Conservation (phyloP, 331 rosid genomes). For the Pyracantha coccinea region DNA sequence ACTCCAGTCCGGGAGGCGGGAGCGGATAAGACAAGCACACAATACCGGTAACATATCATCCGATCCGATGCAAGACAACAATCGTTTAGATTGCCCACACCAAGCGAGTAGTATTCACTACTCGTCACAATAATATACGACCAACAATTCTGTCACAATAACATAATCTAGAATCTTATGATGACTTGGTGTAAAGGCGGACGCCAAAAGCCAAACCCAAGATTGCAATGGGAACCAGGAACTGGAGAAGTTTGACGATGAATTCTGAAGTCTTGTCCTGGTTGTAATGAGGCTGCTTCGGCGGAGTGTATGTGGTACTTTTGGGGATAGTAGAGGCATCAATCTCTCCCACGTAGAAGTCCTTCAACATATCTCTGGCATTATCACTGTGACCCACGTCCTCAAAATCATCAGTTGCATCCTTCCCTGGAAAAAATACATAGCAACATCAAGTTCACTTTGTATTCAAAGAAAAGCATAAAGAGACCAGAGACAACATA, state of each 20-base stretch:
- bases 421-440: slow-evolving; percentile 30
- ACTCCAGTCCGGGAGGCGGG: no score
- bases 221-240: slow-evolving; percentile 52
- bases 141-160: background rate
- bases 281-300: slow-evolving; percentile 50
- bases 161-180: slow-evolving; percentile 15
- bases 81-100: background rate
- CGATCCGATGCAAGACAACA: background rate
- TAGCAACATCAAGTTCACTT: background rate
- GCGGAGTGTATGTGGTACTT: slow-evolving; percentile 28
- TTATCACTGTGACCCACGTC: slow-evolving; percentile 52
- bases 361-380: slow-evolving; percentile 48
- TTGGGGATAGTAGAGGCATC: slow-evolving; percentile 40
- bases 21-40: no score
- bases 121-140: background rate
- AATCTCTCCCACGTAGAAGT: slow-evolving; percentile 39
- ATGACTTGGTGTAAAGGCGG: slow-evolving; percentile 42
- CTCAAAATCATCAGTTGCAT: slow-evolving; percentile 59
- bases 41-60: background rate
- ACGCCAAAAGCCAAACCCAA: slow-evolving; percentile 46
- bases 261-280: slow-evolving; percentile 61
- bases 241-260: slow-evolving; percentile 50
- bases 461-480: background rate
- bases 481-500: background rate
- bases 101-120: background rate